phyloP scores from a whole-genome alignment of 768 basidiomycete genomes.

The Pulveroboletus sp. region DNA sequence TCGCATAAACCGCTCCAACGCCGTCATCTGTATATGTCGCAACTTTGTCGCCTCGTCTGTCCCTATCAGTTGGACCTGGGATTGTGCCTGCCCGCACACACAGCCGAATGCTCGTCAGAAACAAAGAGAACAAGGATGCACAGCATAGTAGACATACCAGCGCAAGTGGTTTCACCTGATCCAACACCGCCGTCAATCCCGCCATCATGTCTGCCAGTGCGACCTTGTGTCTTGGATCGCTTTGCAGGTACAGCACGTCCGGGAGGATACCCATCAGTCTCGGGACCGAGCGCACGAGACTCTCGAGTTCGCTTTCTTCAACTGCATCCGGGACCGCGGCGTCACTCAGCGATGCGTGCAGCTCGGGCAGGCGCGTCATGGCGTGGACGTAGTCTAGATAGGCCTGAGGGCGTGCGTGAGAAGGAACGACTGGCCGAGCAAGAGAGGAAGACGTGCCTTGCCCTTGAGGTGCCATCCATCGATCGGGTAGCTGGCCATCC shows the following conservation, averaged over 20 bases:
- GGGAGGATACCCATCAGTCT: constrained; percentile 67
- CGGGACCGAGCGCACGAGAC: constrained; percentile 56
- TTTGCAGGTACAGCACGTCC: constrained; percentile 56
- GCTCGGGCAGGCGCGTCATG: constrained; percentile 56
- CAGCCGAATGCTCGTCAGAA: constrained; percentile 2
- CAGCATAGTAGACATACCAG: constrained; percentile 44
- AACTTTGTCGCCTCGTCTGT: constrained; percentile 60
- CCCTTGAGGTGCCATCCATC: constrained; percentile 83
- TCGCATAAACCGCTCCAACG: constrained; percentile 62
- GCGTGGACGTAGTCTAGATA: constrained; percentile 72
- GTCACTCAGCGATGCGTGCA: constrained; percentile 45
- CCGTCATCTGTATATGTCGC: constrained; percentile 61
- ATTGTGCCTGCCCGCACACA: constrained; percentile 29
- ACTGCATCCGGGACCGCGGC: constrained; percentile 44
- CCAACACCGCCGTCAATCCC: constrained; percentile 55
- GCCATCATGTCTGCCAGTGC: constrained; percentile 73
- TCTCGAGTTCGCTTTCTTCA: constrained; percentile 55
- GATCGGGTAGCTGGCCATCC: constrained; percentile 55
- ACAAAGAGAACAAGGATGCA: not conserved
- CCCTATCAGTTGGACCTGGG: constrained; percentile 43
- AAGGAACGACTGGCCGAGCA: not conserved
- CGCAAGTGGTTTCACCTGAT: constrained; percentile 56
- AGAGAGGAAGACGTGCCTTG: constrained; percentile 48
- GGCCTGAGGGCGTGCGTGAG: constrained; percentile 38
- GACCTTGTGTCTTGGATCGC: constrained; percentile 63